Evolutionary conservation across 257 asterid species (phyloP).

Genomic region (Rehmannia glutinosa): DNA sequence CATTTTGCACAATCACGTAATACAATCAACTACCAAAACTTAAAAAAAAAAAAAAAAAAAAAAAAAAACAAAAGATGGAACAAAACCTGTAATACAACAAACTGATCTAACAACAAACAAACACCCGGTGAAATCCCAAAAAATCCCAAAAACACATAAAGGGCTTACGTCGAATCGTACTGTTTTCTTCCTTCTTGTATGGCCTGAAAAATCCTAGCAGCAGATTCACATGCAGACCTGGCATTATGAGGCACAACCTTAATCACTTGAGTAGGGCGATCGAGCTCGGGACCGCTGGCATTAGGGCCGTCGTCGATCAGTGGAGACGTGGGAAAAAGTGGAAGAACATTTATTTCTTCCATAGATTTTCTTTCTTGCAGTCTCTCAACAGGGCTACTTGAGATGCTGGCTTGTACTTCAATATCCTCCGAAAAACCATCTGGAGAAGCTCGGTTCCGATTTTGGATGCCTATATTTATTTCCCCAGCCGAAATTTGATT

Average conservation of each 20-base stretch:
- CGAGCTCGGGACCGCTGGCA: constrained; percentile 11
- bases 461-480: constrained; percentile 19
- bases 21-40: too few species aligned
- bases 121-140: too few species aligned
- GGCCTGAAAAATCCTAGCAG: constrained; percentile 72
- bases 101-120: too few species aligned
- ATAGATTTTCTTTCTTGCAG: constrained; percentile 11
- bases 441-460: constrained; percentile 19
- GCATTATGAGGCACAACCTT: constrained; percentile 74
- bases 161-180: constrained; percentile 25
- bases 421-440: constrained; percentile 25
- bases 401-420: constrained; percentile 50
- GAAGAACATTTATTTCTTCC: constrained; percentile 37
- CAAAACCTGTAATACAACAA: too few species aligned
- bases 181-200: constrained; percentile 75
- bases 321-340: constrained; percentile 57
- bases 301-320: constrained; percentile 17
- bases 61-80: too few species aligned
- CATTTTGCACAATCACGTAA: too few species aligned
- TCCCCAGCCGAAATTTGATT: constrained; percentile 27
- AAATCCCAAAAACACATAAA: too few species aligned
- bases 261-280: constrained; percentile 44
- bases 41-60: too few species aligned
- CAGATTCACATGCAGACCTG: constrained; percentile 67
- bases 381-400: constrained; percentile 49